Percentiles rank a stretch among this genome's conserved stretches.
These are phyloP conservation scores for Macroventuria anomochaeta DNA, from an alignment of 2,329 filamentous ascomycete species.

Conservation along the genomic window DNA sequence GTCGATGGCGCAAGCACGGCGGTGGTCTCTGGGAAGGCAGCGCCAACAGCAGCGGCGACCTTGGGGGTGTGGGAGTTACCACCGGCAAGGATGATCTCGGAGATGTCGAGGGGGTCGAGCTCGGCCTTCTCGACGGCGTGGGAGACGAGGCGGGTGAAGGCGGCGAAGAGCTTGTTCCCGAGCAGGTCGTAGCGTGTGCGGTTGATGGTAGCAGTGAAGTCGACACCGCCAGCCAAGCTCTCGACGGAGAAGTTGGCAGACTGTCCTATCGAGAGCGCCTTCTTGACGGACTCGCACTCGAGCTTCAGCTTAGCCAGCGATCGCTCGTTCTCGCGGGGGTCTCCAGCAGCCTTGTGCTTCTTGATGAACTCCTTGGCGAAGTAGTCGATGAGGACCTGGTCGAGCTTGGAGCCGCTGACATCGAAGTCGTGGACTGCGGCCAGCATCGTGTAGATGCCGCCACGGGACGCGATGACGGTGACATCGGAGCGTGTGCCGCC, in stretches of 20 bases:
- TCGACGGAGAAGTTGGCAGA: slow-evolving; percentile 94
- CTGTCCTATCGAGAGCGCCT: slow-evolving; percentile 84
- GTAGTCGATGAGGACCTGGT: slow-evolving; percentile 91
- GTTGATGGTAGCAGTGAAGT: slow-evolving; percentile 93
- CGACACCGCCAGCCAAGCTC: slow-evolving; percentile 84
- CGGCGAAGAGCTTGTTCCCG: slow-evolving; percentile 82
- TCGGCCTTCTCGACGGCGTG: slow-evolving; percentile 89
- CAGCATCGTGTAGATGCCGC: slow-evolving; percentile 94
- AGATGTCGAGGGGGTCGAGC: slow-evolving; percentile 88
- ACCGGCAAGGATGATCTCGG: slow-evolving; percentile 92
- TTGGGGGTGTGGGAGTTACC: slow-evolving; percentile 93
- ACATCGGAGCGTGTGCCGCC: slow-evolving; percentile 93
- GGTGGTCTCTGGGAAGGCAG: slow-evolving; percentile 82
- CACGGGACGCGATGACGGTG: slow-evolving; percentile 85
- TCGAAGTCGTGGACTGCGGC: slow-evolving; percentile 96
- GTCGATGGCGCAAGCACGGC: slow-evolving; percentile 84
- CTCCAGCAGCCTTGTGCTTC: slow-evolving; percentile 77
- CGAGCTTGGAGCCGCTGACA: slow-evolving; percentile 82
- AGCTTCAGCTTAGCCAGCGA: slow-evolving; percentile 90
- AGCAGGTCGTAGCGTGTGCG: slow-evolving; percentile 90
- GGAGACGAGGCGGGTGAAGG: slow-evolving; percentile 85
- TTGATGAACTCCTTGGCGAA: slow-evolving; percentile 99
- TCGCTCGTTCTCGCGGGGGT: slow-evolving; percentile 81
- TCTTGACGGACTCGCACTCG: slow-evolving; percentile 90
- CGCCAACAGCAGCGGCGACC: slow-evolving; percentile 79